phyloP scores from a whole-genome alignment of 805 yeast species.

The Wickerhamiella lipophila region DNA sequence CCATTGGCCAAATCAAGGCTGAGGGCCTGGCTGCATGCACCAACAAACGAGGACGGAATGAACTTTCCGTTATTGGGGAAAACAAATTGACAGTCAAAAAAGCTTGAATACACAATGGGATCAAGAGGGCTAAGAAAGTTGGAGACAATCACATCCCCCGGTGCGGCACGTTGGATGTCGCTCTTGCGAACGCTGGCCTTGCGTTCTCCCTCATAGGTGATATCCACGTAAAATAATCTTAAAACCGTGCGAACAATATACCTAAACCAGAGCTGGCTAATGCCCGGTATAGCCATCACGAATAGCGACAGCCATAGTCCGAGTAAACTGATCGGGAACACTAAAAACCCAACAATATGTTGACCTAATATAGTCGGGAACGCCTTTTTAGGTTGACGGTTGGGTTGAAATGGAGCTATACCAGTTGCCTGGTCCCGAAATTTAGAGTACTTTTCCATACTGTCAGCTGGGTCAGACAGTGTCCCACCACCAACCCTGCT shows the following conservation, averaged over 20 bases:
- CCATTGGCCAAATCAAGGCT: conserved; percentile 3
- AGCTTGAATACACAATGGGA: conserved; percentile 30
- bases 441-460: conserved; percentile 69
- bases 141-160: conserved; percentile 40
- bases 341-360: conserved; percentile 62
- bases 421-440: conserved; percentile 90
- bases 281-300: conserved; percentile 7
- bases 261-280: conserved; percentile 12
- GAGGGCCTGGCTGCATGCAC: conserved; percentile 20
- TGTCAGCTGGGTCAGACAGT: neutral
- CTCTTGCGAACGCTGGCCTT: conserved; percentile 31
- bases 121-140: conserved; percentile 53
- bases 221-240: conserved; percentile 19
- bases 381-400: neutral
- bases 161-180: conserved; percentile 15
- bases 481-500: neutral
- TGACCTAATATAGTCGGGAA: conserved; percentile 18
- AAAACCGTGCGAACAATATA: conserved; percentile 14
- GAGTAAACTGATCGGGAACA: conserved; percentile 68
- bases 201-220: conserved; percentile 39
- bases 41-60: conserved; percentile 14
- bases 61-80: conserved; percentile 34
- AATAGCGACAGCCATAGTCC: conserved; percentile 34
- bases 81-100: conserved; percentile 23
- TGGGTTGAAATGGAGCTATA: conserved; percentile 59